Conservation (phyloP, 2,329 filamentous ascomycete species). For the Talaromyces amestolkiae region DNA sequence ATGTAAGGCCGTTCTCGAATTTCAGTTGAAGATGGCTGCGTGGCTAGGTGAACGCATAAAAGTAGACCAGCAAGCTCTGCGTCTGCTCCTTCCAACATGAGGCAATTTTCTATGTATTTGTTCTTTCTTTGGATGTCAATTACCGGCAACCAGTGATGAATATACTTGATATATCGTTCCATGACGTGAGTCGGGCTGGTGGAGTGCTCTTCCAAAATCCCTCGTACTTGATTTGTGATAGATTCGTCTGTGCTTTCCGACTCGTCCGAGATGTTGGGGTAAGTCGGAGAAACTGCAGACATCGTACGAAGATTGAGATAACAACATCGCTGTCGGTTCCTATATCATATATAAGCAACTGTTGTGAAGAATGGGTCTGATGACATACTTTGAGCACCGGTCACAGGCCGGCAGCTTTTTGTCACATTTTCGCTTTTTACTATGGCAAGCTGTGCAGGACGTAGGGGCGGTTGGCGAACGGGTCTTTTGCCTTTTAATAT, state of each 20-base stretch:
- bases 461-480: neutral
- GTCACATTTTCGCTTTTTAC: conserved; percentile 18
- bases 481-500: neutral
- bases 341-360: neutral
- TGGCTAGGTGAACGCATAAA: conserved; percentile 11
- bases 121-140: neutral
- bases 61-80: conserved; percentile 6
- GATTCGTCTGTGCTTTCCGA: neutral
- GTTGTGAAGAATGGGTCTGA: too few species aligned
- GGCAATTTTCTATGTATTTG: neutral
- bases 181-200: neutral
- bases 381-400: conserved; percentile 8
- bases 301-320: neutral
- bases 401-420: conserved; percentile 8
- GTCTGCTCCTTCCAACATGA: neutral
- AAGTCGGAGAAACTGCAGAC: neutral
- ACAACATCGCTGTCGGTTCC: neutral
- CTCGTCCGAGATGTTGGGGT: neutral
- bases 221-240: neutral
- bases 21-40: neutral
- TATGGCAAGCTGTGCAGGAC: conserved; percentile 8
- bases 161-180: neutral
- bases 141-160: conserved; percentile 11
- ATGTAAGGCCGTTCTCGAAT: neutral
- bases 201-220: neutral